Percentiles rank a stretch among this genome's conserved stretches.
Evolutionary conservation across 306 rosid genomes (phyloP).

Genomic region (Mimosa bimucronata): DNA sequence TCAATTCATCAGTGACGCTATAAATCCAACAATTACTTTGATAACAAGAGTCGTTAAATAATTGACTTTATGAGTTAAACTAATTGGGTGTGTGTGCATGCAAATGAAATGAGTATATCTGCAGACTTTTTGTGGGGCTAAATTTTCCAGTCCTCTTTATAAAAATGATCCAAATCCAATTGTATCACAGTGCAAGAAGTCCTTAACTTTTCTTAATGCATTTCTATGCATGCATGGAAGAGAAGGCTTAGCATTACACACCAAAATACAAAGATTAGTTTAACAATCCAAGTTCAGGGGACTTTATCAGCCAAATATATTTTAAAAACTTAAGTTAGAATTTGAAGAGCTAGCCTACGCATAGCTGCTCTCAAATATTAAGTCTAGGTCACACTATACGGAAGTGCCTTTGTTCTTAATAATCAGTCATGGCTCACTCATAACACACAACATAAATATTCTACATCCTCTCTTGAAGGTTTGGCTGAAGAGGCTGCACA

Average conservation of each 20-base stretch:
- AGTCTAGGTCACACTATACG: neutral
- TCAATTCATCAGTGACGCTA: neutral
- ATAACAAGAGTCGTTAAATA: neutral
- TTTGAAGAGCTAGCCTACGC: conserved; percentile 12
- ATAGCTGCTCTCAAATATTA: conserved; percentile 3
- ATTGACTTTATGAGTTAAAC: neutral
- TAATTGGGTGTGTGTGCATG: neutral
- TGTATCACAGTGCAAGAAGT: neutral
- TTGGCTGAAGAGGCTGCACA: conserved; percentile 65
- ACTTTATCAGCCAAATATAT: neutral
- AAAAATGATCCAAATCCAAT: neutral
- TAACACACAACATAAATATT: neutral
- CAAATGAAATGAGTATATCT: neutral
- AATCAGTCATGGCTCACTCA: neutral
- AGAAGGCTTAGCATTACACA: neutral
- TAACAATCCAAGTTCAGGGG: conserved; percentile 12
- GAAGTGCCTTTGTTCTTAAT: conserved; percentile 24
- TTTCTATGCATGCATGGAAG: neutral
- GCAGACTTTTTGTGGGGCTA: neutral
- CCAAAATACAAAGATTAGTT: neutral
- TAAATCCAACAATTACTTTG: neutral
- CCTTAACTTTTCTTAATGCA: neutral
- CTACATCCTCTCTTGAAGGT: conserved; percentile 55
- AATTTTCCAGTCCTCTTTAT: neutral
- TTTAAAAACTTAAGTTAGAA: neutral